Base-by-base conservation (phyloP, 208 protist genomes). In the Trypanosomatidae sp. region DNA sequence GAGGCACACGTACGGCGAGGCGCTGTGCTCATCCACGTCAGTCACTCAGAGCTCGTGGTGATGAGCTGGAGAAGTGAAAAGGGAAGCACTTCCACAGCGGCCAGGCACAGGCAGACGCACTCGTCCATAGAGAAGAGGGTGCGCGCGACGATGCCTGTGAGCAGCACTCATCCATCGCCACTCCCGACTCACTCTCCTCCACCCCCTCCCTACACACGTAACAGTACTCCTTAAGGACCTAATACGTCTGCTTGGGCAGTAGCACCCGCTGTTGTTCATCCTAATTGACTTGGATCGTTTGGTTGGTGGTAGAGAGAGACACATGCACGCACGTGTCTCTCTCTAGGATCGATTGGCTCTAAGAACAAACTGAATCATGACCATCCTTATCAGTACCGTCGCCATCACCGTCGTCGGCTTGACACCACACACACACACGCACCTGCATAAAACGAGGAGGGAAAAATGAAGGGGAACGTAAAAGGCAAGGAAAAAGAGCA, bases 101-200 rank as follows among this genome's bases (percentile, higher is more conserved):
- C 9, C 44, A 62, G 30, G 28, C 66, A 59, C 17, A 70, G 6
- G 5, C 52, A 70, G n/a, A 70, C 66, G 46, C 28, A 59, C 47
- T 36, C 66, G 47, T 30, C 15, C 9, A 70, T 19, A 59, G 41
- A 60, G 15, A 43, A 12, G 36, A 39, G 47, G 19, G 22, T 58
- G 52, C n/a, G 52, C 52, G 52, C 13, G 52, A 10, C 13, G 52
- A 58, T 58, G n/a, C n/a, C 25, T 25, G 9, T 15, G 52, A 9
- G n/a, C 52, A 58, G n/a, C n/a, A 25, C 52, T 15, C 19, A 19
- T 5, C 10, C n/a, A 15, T 30, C 52, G 28, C 10, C n/a, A 33
- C 19, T 53, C 12, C n/a, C 36, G 36, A 39, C 36, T 6, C 36
- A 39, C 36, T 39, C 3, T 39, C 36, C 36, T 22, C 19, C 7